Base-by-base conservation (phyloP, 805 yeast species). In the Kodamaea kakaduensis region DNA sequence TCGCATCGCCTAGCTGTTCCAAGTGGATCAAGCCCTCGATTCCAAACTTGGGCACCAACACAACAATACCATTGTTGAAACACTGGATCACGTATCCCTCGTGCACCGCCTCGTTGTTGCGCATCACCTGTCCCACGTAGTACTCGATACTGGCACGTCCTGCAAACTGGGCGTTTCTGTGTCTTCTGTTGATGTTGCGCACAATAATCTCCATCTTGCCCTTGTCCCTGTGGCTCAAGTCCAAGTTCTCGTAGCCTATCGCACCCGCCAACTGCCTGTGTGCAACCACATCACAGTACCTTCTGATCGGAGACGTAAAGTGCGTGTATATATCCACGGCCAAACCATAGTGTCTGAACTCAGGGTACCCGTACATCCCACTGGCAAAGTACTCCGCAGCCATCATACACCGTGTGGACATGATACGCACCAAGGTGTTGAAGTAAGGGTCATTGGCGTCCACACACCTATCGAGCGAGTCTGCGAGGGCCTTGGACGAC, bases 351-450 rank as follows among this genome's bases (percentile, higher is more conserved):
- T 93, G 99, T 43, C 82, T 78, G 69, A 86, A 93, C 45, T 93
- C 98, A 9, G 94, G 79, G 54, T 87, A 86, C 7, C 95, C 84
- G 52, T 72, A 86, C 10, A 84, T 78, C 6, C 99, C 97, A 0
- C 96, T 77, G 8, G 94, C 80, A 65, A 93, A 93, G 56, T 93
- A 93, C 56, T 90, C 97, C 2, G 99, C 99, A 2, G 98, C 96
- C 84, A 88, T 86, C 98, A 93, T 93, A 63, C 97, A 90, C 51
- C 99, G 75, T 0, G 99, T 93, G 6, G 97, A 93, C 95, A 93
- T 83, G 46, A 93, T 93, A 59, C 99, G 80, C 5, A 90, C 71
- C 49, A 93, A 70, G 0, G 97, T 93, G 61, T 93, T 93, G 73
- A 93, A 87, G 54, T 86, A 93, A 5, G 89, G 82, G 58, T 93